Evolutionary conservation across 768 basidiomycete genomes (phyloP).

Genomic region (Antrodiella citrinella): DNA sequence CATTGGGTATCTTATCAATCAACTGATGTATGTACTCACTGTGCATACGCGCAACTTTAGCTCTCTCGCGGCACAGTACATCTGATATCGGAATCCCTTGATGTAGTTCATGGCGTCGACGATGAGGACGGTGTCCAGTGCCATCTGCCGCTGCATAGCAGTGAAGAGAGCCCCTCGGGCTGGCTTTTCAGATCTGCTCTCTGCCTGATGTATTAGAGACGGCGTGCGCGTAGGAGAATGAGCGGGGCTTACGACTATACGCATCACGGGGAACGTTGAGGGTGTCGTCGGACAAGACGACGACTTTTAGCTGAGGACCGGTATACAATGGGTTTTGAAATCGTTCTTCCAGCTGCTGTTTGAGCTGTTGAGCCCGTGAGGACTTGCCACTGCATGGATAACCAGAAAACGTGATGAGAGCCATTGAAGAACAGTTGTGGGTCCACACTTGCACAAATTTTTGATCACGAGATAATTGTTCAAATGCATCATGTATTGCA

Average conservation of each 20-base stretch:
- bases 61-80: slow-evolving; percentile 94
- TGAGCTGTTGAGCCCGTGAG: slow-evolving; percentile 58
- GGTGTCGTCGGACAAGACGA: slow-evolving; percentile 64
- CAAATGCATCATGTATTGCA: neutral
- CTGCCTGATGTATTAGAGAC: slow-evolving; percentile 34
- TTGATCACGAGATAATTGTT: neutral
- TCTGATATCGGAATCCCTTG: slow-evolving; percentile 97
- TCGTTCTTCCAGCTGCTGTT: slow-evolving; percentile 42
- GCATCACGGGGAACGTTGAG: slow-evolving; percentile 55
- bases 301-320: slow-evolving; percentile 40
- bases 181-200: slow-evolving; percentile 78
- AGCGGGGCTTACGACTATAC: slow-evolving; percentile 58
- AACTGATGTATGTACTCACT: slow-evolving; percentile 39
- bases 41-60: slow-evolving; percentile 80
- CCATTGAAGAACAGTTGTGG: slow-evolving; percentile 42
- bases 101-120: slow-evolving; percentile 94
- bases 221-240: neutral
- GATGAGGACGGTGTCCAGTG: slow-evolving; percentile 70
- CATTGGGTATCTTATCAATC: too few relatives aligned
- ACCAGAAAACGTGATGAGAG: slow-evolving; percentile 85
- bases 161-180: slow-evolving; percentile 81
- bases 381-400: slow-evolving; percentile 88
- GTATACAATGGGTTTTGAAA: slow-evolving; percentile 41
- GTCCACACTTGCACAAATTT: neutral
- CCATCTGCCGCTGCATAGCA: slow-evolving; percentile 68